These are phyloP conservation scores for Malassezia sp. DNA, from an alignment of 1,284 basidiomycete genomes.

Conservation along the genomic window DNA sequence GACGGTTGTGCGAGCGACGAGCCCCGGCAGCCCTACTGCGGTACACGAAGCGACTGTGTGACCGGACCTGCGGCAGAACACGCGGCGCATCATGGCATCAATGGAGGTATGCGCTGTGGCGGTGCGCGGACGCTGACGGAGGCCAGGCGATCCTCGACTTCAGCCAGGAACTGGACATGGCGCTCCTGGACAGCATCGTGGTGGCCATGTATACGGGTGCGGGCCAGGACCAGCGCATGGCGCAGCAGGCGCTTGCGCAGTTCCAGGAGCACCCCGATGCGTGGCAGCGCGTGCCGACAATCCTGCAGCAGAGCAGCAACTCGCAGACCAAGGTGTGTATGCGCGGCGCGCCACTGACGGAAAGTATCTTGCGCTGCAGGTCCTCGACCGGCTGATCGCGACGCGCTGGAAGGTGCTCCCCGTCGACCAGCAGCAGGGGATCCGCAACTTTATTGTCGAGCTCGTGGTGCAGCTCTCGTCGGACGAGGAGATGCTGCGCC, in stretches of 20 bases:
- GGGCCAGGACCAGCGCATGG: conserved; percentile 38
- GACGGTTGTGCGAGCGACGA: no score
- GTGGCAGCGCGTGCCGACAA: conserved; percentile 92
- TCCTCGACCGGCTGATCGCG: conserved; percentile 59
- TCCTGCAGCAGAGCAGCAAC: conserved; percentile 73
- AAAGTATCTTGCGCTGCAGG: conserved; percentile 53
- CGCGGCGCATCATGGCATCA: conserved; percentile 8
- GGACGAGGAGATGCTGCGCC: conserved; percentile 62
- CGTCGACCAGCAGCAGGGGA: conserved; percentile 66
- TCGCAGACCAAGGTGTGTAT: no score
- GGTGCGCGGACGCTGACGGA: neutral
- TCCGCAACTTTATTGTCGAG: conserved; percentile 92
- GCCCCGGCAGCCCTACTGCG: no score
- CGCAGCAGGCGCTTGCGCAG: conserved; percentile 51
- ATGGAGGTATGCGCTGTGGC: conserved; percentile 16
- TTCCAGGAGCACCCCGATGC: conserved; percentile 95
- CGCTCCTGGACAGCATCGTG: conserved; percentile 42
- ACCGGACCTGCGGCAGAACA: no score
- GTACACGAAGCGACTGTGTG: no score
- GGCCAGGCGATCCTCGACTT: conserved; percentile 40
- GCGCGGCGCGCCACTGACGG: no score
- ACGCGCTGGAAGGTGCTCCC: conserved; percentile 95
- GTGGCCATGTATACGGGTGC: conserved; percentile 39
- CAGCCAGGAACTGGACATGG: conserved; percentile 41
- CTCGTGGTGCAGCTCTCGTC: conserved; percentile 83